Conservation (phyloP, 306 rosid genomes). For the peach (Prunus persica) region DNA sequence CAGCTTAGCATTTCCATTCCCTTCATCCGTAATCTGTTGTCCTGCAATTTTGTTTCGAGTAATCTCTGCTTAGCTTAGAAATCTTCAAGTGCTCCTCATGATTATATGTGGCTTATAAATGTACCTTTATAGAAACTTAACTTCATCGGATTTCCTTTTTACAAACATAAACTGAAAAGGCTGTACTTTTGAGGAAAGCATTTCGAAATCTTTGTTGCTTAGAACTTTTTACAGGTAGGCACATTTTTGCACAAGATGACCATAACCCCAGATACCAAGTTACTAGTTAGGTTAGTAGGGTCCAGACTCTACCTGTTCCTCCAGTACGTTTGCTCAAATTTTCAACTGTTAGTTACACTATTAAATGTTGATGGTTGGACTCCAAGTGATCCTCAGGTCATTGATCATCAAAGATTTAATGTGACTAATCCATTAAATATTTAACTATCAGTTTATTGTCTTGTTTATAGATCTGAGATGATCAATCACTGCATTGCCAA, state of each 20-base stretch:
- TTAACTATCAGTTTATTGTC: not conserved
- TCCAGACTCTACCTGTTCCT: not conserved
- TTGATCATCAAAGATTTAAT: not conserved
- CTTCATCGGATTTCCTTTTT: not conserved
- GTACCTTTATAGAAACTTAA: no score
- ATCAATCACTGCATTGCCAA: no score
- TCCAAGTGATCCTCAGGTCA: not conserved
- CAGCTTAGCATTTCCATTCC: not conserved
- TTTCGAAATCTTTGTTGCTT: not conserved
- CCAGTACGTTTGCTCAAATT: not conserved
- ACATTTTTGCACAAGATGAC: no score
- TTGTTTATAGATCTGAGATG: not conserved
- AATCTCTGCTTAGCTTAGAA: no score
- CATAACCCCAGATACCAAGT: not conserved
- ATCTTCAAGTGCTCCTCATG: not conserved
- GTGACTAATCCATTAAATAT: no score
- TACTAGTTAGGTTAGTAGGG: not conserved
- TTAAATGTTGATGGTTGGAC: not conserved
- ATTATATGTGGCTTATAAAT: not conserved
- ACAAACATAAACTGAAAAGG: not conserved
- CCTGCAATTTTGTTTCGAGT: not conserved
- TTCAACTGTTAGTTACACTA: not conserved
- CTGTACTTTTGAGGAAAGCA: not conserved
- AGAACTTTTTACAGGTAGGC: slow-evolving; percentile 30
- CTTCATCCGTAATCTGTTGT: not conserved